These are phyloP conservation scores for Rachicladosporium sp. DNA, from an alignment of 2,329 filamentous ascomycete genomes.

Conservation along the genomic window DNA sequence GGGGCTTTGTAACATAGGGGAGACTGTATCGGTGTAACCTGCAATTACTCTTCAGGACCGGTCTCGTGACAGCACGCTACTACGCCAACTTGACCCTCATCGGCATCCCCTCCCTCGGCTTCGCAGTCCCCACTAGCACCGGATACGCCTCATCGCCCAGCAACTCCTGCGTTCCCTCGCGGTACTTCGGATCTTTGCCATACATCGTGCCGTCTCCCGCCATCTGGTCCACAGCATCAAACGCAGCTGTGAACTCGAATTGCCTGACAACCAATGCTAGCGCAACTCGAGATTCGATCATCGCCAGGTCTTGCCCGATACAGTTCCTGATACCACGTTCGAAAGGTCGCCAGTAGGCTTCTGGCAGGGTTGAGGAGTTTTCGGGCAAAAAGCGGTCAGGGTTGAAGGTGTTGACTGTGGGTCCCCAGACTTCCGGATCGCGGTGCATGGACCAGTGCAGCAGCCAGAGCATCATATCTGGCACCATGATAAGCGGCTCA, in stretches of 20 bases:
- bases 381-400: conserved; percentile 34
- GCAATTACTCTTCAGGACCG: too few species aligned
- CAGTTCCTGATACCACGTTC: conserved; percentile 42
- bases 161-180: conserved; percentile 13
- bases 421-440: conserved; percentile 27
- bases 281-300: conserved; percentile 38
- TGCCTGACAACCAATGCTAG: conserved; percentile 36
- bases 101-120: conserved; percentile 22
- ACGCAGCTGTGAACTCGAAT: conserved; percentile 35
- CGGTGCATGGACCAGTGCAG: conserved; percentile 25
- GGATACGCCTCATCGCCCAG: conserved; percentile 20
- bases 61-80: too few species aligned
- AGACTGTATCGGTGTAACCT: conserved; percentile 30
- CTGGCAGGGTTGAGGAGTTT: conserved; percentile 19
- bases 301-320: conserved; percentile 42
- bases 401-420: conserved; percentile 29
- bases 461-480: conserved; percentile 31
- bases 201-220: conserved; percentile 23
- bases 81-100: conserved; percentile 5
- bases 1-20: conserved; percentile 34
- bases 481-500: conserved; percentile 30
- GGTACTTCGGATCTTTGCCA: conserved; percentile 11
- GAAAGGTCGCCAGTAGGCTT: conserved; percentile 42
- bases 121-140: conserved; percentile 15
- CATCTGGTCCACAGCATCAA: conserved; percentile 20